Conservation (phyloP, 108 stramenopile species). For the Skeletonema potamos region DNA sequence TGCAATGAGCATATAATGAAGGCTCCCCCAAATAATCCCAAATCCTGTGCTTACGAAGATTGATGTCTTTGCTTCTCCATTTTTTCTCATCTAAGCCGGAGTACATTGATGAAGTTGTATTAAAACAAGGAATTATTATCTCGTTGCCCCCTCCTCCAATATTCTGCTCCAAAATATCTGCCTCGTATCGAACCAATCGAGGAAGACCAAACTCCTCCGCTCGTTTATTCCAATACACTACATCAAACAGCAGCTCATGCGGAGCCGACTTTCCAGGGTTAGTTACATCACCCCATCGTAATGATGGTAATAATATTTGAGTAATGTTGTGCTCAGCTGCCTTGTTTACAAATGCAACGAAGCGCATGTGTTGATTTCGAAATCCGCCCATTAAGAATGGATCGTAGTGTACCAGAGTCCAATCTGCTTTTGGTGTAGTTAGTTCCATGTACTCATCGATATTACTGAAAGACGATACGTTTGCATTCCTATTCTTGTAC, state of each 20-base stretch:
- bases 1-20: neutral
- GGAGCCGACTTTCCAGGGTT: constrained; percentile 27
- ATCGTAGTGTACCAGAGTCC: constrained; percentile 15
- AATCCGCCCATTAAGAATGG: constrained; percentile 63
- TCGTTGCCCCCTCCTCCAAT: too few relatives aligned
- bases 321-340: constrained; percentile 42
- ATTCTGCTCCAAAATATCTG: constrained; percentile 4
- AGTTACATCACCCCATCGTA: constrained; percentile 54
- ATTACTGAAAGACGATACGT: neutral
- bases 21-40: neutral
- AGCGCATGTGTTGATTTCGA: constrained; percentile 78
- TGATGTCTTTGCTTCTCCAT: neutral
- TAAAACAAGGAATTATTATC: neutral
- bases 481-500: neutral
- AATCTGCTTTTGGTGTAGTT: neutral
- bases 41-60: neutral
- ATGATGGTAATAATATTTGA: constrained; percentile 56
- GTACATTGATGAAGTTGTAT: neutral
- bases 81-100: neutral
- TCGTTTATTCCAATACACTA: constrained; percentile 62
- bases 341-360: constrained; percentile 50
- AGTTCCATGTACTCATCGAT: neutral
- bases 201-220: constrained; percentile 22
- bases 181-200: constrained; percentile 15
- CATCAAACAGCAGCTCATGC: constrained; percentile 73